phyloP scores from a whole-genome alignment of 495 filamentous ascomycete genomes.

The Aspergillus avenaceus region DNA sequence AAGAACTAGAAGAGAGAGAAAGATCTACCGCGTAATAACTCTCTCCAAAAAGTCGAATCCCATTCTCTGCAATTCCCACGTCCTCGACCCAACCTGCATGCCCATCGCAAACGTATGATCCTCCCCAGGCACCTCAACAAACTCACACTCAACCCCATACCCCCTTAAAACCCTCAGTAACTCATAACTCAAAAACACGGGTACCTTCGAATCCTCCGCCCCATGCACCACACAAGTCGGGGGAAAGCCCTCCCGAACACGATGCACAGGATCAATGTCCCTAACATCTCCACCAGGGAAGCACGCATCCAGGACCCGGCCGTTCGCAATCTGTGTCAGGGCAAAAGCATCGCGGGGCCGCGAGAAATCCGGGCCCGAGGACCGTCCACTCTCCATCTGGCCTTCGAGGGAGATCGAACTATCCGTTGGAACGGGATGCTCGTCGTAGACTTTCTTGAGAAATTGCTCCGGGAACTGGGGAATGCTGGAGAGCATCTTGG shows the following conservation, averaged over 20 bases:
- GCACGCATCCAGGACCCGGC: constrained; percentile 23
- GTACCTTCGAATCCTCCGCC: constrained; percentile 23
- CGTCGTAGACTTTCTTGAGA: constrained; percentile 23
- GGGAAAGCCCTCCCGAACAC: constrained; percentile 18
- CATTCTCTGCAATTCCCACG: constrained; percentile 30
- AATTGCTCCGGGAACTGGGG: constrained; percentile 16
- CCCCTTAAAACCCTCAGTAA: constrained; percentile 16
- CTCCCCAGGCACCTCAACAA: constrained; percentile 32
- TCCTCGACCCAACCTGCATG: constrained; percentile 32
- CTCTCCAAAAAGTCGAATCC: constrained; percentile 35
- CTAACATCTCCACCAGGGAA: constrained; percentile 16
- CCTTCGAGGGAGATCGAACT: constrained; percentile 33
- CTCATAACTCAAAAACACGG: constrained; percentile 24
- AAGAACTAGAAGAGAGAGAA: too few relatives aligned
- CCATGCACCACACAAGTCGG: constrained; percentile 33
- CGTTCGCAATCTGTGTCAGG: constrained; percentile 30
- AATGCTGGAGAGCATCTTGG: constrained; percentile 45
- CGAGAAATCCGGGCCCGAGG: constrained; percentile 25
- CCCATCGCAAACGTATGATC: constrained; percentile 33
- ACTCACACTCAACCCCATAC: constrained; percentile 22
- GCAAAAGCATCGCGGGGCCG: constrained; percentile 32
- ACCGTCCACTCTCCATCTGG: constrained; percentile 15
- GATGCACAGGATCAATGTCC: constrained; percentile 24
- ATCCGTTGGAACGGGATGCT: constrained; percentile 23
- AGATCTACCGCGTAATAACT: constrained; percentile 12